phyloP scores from a whole-genome alignment of 2,329 filamentous ascomycete species.

The Berkeleyomyces rouxiae region DNA sequence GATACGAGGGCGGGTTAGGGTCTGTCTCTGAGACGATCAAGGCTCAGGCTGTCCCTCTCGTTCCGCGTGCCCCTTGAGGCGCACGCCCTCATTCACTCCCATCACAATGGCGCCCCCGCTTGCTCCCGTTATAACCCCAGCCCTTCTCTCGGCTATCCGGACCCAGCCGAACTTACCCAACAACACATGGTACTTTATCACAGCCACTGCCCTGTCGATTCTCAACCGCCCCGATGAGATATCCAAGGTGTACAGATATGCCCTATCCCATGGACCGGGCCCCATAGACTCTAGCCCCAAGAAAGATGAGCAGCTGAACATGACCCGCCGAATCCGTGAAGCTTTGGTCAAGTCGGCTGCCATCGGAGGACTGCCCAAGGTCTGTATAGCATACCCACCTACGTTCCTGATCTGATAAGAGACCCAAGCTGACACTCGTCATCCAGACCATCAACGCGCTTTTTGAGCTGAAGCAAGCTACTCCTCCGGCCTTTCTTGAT shows the following conservation, averaged over 20 bases:
- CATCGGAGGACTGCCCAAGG: slow-evolving; percentile 34
- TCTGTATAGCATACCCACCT: slow-evolving; percentile 16
- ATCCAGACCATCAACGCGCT: slow-evolving; percentile 30
- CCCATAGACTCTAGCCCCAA: slow-evolving; percentile 16
- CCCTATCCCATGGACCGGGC: slow-evolving; percentile 21
- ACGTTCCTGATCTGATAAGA: not conserved
- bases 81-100: not conserved
- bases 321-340: slow-evolving; percentile 31
- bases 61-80: too few relatives aligned
- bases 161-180: slow-evolving; percentile 26
- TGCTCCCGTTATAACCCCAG: slow-evolving; percentile 21
- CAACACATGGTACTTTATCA: slow-evolving; percentile 33
- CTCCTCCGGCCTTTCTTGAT: slow-evolving; percentile 27
- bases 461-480: slow-evolving; percentile 27
- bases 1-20: not conserved
- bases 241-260: slow-evolving; percentile 26
- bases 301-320: slow-evolving; percentile 25
- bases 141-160: slow-evolving; percentile 26
- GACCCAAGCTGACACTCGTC: not conserved
- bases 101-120: slow-evolving; percentile 3
- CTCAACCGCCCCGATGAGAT: slow-evolving; percentile 35
- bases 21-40: not conserved
- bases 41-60: too few relatives aligned
- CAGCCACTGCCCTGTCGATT: slow-evolving; percentile 28
- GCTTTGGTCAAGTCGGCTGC: slow-evolving; percentile 32